Evolutionary conservation across 768 basidiomycete species (phyloP).

Genomic region (Tubosaeta sp.): DNA sequence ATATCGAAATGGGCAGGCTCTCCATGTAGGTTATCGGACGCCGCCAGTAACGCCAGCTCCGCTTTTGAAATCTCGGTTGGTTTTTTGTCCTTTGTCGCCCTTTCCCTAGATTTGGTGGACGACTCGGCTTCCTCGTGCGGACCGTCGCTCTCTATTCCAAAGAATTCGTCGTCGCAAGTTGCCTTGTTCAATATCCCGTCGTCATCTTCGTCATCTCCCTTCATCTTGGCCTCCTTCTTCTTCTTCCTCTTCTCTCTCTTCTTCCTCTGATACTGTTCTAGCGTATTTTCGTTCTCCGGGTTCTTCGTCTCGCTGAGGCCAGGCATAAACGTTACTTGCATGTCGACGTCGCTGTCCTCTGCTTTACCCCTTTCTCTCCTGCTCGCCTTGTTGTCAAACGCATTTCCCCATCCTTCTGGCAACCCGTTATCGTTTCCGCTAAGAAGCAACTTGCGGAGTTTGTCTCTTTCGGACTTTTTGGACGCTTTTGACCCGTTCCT

Average conservation of each 20-base stretch:
- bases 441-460: conserved; percentile 73
- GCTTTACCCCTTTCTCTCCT: neutral
- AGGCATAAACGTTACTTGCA: conserved; percentile 95
- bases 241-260: conserved; percentile 84
- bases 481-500: conserved; percentile 20
- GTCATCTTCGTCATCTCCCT: conserved; percentile 19
- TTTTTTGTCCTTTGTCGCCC: conserved; percentile 21
- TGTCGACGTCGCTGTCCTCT: conserved; percentile 53
- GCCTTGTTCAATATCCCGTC: conserved; percentile 15
- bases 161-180: conserved; percentile 70
- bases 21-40: conserved; percentile 48
- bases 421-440: conserved; percentile 59
- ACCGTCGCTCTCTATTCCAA: conserved; percentile 41
- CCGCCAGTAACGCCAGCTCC: conserved; percentile 61
- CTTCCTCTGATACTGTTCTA: conserved; percentile 87
- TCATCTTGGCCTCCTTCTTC: conserved; percentile 61
- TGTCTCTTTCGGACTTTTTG: conserved; percentile 53
- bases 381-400: conserved; percentile 22
- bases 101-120: conserved; percentile 19
- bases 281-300: conserved; percentile 73
- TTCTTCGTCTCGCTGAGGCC: conserved; percentile 59
- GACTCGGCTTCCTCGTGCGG: conserved; percentile 27
- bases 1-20: conserved; percentile 84
- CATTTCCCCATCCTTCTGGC: conserved; percentile 81
- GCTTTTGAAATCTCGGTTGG: conserved; percentile 35